Base-by-base conservation (phyloP, 352 stramenopile genomes). In the Pythium apleroticum region DNA sequence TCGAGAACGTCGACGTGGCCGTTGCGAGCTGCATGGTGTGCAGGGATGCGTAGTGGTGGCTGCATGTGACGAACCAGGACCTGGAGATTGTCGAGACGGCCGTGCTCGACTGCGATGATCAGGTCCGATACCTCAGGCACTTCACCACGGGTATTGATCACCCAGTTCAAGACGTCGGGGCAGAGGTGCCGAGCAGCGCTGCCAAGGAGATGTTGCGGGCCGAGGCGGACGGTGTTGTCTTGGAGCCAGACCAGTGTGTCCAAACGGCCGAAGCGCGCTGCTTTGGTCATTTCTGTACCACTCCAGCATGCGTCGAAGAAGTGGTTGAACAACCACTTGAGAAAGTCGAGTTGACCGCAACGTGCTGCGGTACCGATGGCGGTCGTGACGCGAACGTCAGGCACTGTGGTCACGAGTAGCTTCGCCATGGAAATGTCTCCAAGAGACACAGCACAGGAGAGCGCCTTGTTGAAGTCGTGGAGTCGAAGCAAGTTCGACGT, bases 381-480 rank as follows among this genome's bases (percentile, higher is more conserved):
- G 1, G 7, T 25, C 1, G 50, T 56, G 28, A 56, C 17, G 28
- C 25, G 25, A 41, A 27, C 8, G 17, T 41, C 7, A 2, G 24
- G 25, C 4, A 56, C 14, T 2, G 50, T 14, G 5, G 20, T 28
- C n/a, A 56, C 20, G 8, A 56, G 27, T 12, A 19, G 2, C 28
- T 56, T 56, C 8, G 50, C 50, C 27, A 56, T 10, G 3, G 3
- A 19, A 19, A 56, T 25, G 28, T 56, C 28, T 1, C 50, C 50
- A 30, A 56, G 8, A 15, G 50, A 25, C 6, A 56, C 28, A 20
- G 35, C 50, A 12, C 4, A 22, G 8, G 17, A 28, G 14, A 56
- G 50, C 41, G 50, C 50, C 3, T 25, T 12, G 27, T 56, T 56
- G 50, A 56, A 41, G 24, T 56, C 25, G 15, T 56, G 50, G 27